phyloP scores from a whole-genome alignment of 2,329 filamentous ascomycete genomes.

The Diplodia corticola region DNA sequence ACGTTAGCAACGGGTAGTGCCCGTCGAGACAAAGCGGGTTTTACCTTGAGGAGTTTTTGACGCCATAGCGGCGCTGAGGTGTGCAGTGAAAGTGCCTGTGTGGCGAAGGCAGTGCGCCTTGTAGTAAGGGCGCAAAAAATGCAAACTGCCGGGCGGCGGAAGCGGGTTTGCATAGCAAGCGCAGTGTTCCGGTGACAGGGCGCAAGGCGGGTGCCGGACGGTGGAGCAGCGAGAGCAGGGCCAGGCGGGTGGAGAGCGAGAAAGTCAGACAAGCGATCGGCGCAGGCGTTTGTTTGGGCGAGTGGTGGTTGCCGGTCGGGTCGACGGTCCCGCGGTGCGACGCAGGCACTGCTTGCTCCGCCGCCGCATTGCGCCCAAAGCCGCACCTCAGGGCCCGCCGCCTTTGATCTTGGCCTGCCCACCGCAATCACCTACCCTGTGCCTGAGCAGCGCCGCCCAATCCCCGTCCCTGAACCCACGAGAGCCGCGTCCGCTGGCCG shows the following conservation, averaged over 20 bases:
- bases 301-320: not conserved
- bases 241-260: not conserved
- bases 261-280: not conserved
- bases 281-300: slow-evolving; percentile 26
- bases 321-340: not conserved
- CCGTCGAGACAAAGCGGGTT: no score
- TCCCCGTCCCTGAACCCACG: not conserved
- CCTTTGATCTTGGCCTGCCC: slow-evolving; percentile 15
- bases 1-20: not conserved
- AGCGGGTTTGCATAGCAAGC: slow-evolving; percentile 3
- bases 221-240: not conserved
- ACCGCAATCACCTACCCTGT: slow-evolving; percentile 13
- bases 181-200: not conserved
- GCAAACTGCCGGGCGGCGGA: slow-evolving; percentile 38
- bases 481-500: not conserved
- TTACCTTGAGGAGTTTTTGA: not conserved
- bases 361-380: slow-evolving; percentile 4
- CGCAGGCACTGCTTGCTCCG: not conserved
- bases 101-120: not conserved
- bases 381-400: slow-evolving; percentile 17
- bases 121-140: slow-evolving; percentile 39
- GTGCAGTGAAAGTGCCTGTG: not conserved
- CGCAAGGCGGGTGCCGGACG: not conserved
- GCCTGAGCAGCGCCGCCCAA: slow-evolving; percentile 15
- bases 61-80: not conserved